Evolutionary conservation across 2,329 filamentous ascomycete genomes (phyloP).

Genomic region (Trichoderma oligosporum): DNA sequence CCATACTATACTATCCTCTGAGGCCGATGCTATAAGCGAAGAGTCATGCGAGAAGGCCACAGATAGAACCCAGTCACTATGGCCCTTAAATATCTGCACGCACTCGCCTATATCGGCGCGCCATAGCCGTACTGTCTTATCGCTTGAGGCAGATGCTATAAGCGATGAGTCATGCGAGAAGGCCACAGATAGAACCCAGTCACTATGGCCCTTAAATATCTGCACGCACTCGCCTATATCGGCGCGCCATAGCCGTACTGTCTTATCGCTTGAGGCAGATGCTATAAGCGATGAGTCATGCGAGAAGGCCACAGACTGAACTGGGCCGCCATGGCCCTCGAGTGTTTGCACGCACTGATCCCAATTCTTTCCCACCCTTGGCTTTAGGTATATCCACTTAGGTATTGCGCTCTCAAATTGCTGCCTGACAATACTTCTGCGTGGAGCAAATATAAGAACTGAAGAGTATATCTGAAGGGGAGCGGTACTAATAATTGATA

Average conservation of each 20-base stretch:
- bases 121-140: no score
- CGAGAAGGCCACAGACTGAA: neutral
- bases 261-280: neutral
- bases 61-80: no score
- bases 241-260: neutral
- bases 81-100: no score
- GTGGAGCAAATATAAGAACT: neutral
- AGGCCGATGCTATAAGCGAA: no score
- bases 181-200: neutral
- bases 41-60: no score
- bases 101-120: no score
- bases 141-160: neutral
- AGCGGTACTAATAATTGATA: neutral
- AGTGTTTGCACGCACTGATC: neutral
- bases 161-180: neutral
- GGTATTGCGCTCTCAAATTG: neutral
- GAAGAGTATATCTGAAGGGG: slow-evolving; percentile 7
- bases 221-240: neutral
- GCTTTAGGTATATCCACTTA: neutral
- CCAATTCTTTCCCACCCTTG: neutral
- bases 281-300: neutral
- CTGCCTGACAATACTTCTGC: neutral
- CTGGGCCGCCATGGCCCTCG: neutral
- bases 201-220: neutral
- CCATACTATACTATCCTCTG: no score